A percentile compares a stretch with the other conserved stretches of the same genome.
Conservation (phyloP, 495 filamentous ascomycete species). For the Daldinia caldariorum region DNA sequence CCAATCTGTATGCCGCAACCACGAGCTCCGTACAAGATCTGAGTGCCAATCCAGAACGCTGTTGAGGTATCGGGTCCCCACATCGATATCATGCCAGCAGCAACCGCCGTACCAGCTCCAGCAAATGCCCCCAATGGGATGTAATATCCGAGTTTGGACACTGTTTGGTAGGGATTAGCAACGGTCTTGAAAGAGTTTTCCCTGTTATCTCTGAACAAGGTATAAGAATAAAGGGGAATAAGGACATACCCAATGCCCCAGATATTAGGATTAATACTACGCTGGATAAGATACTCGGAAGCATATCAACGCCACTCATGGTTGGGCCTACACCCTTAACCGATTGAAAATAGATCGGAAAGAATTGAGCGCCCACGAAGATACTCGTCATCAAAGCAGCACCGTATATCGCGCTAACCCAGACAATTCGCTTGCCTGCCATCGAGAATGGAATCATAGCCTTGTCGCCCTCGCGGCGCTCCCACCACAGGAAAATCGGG, state of each 20-base stretch:
- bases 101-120: slow-evolving; percentile 65
- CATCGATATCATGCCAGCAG: slow-evolving; percentile 63
- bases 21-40: slow-evolving; percentile 65
- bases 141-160: slow-evolving; percentile 59
- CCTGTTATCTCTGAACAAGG: neutral
- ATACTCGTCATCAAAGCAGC: slow-evolving; percentile 42
- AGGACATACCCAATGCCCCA: slow-evolving; percentile 57
- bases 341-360: slow-evolving; percentile 77
- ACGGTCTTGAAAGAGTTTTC: neutral
- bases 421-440: slow-evolving; percentile 46
- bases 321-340: slow-evolving; percentile 61
- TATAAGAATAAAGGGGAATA: slow-evolving; percentile 32
- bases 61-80: slow-evolving; percentile 55
- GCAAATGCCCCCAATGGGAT: slow-evolving; percentile 61
- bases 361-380: slow-evolving; percentile 52
- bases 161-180: slow-evolving; percentile 47
- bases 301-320: slow-evolving; percentile 62
- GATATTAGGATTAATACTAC: slow-evolving; percentile 59
- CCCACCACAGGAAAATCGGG: slow-evolving; percentile 58
- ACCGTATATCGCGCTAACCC: slow-evolving; percentile 44
- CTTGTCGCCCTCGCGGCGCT: slow-evolving; percentile 56
- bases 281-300: slow-evolving; percentile 64
- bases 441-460: slow-evolving; percentile 56
- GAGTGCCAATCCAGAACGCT: slow-evolving; percentile 69
- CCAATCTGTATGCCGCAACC: slow-evolving; percentile 62